Evolutionary conservation across 306 rosid genomes (phyloP).

Genomic region (Fragaria nilgerrensis): DNA sequence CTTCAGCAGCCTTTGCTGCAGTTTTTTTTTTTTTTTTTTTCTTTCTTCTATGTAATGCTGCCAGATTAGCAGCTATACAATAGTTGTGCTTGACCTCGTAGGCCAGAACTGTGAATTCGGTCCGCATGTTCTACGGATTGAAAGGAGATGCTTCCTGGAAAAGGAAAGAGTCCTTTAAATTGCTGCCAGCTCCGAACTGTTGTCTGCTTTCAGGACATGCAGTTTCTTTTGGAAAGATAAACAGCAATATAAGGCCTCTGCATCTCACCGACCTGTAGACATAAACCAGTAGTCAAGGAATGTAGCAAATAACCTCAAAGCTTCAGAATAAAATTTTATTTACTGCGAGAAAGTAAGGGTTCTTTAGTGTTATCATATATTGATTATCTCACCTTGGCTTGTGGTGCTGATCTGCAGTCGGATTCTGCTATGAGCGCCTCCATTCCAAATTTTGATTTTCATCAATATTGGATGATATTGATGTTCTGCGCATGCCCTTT

Average conservation of each 20-base stretch:
- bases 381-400: conserved; percentile 45
- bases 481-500: neutral
- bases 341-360: neutral
- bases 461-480: neutral
- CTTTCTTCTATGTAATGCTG: neutral
- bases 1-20: neutral
- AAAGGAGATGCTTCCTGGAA: neutral
- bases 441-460: neutral
- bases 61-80: neutral
- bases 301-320: neutral
- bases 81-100: neutral
- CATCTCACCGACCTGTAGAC: conserved; percentile 39
- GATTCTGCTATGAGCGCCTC: conserved; percentile 4
- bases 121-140: neutral
- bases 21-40: too few species aligned
- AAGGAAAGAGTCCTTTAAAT: neutral
- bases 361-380: neutral
- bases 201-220: neutral
- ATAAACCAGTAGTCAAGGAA: conserved; percentile 19
- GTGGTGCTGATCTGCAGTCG: conserved; percentile 4
- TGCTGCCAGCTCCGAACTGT: neutral
- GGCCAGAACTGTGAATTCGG: neutral
- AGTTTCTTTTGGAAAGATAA: neutral
- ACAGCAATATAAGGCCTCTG: neutral
- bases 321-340: conserved; percentile 3